A percentile compares a stretch with the other conserved stretches of the same genome.
These are phyloP conservation scores for Chaetomium fimeti DNA, from an alignment of 495 filamentous ascomycete genomes.

Conservation along the genomic window DNA sequence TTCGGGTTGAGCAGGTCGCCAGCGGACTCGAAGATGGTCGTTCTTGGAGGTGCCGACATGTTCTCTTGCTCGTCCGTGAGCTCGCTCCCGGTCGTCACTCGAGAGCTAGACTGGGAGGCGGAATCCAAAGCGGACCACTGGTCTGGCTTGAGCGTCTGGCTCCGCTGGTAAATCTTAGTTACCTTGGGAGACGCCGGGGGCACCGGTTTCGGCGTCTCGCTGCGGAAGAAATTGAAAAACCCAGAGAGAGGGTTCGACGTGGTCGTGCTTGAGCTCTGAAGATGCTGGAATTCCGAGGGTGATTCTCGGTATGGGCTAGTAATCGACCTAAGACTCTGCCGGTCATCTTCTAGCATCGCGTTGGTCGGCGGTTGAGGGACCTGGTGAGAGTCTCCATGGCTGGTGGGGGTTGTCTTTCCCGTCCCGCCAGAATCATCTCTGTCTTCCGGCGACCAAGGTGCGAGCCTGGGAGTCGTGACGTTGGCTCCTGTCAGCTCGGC, in stretches of 20 bases:
- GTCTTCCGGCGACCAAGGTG: slow-evolving; percentile 35
- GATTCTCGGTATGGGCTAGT: slow-evolving; percentile 26
- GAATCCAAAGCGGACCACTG: slow-evolving; percentile 40
- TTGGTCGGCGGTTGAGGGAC: slow-evolving; percentile 61
- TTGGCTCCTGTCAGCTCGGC: slow-evolving; percentile 84
- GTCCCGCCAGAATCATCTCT: slow-evolving; percentile 27
- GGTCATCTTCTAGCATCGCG: slow-evolving; percentile 55
- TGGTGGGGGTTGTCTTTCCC: slow-evolving; percentile 31
- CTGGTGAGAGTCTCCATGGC: slow-evolving; percentile 36
- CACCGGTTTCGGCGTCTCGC: slow-evolving; percentile 38
- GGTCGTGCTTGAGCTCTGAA: slow-evolving; percentile 31
- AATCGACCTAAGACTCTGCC: slow-evolving; percentile 44
- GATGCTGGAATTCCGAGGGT: slow-evolving; percentile 26
- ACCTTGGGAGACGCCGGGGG: slow-evolving; percentile 48
- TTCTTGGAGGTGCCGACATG: slow-evolving; percentile 74
- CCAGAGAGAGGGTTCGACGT: slow-evolving; percentile 52
- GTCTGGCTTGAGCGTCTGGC: slow-evolving; percentile 62
- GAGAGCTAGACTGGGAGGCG: slow-evolving; percentile 39
- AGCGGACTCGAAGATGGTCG: slow-evolving; percentile 91
- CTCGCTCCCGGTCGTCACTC: slow-evolving; percentile 45
- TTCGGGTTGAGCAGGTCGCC: slow-evolving; percentile 89
- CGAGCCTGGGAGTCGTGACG: slow-evolving; percentile 40
- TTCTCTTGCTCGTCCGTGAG: slow-evolving; percentile 43
- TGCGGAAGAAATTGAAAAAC: slow-evolving; percentile 63
- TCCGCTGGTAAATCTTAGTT: slow-evolving; percentile 72